Evolutionary conservation across 768 basidiomycete species (phyloP), one percentile per base, ranked within the genome.

Genomic region (Sarcodon sp.): DNA sequence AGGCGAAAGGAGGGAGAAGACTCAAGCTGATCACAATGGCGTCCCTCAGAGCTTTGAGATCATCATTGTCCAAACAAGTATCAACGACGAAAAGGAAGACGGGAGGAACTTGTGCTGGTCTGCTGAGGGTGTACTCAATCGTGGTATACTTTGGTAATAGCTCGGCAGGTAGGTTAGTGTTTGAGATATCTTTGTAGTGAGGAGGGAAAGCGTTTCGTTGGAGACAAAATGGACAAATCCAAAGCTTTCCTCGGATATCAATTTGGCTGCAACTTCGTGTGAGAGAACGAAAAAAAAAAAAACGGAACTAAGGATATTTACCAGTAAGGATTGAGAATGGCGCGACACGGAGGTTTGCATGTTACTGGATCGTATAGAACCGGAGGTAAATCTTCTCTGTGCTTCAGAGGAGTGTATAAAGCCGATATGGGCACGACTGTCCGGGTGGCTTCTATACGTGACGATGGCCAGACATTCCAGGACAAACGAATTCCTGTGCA

Each of bases 181-280:
- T 86, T 43, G 92, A 91, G 55, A 99, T 94, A 62, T 98, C 94
- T 68, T 96, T 94, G 75, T 99, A 99, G 64, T 99, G 94, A 0
- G 89, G 87, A 4, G 96, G 96, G 69, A 99, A 97, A 2, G 93
- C 80, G 63, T 98, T 99, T 51, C 96, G 84, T 34, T 87, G 83
- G 46, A 99, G 73, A 68, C 96, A 99, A 71, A 99, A 98, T 4
- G 96, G 96, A 60, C 96, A 99, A 55, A 98, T 99, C 96, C 96
- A 99, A 47, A 99, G 79, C 66, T 98, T 98, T 57, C 87, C 94
- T 58, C 96, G 80, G 53, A 97, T 90, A 68, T 98, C 96, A 59
- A 99, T 93, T 72, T 97, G 94, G 64, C 96, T 98, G 61, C 18
- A 59, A 33, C 43, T 39, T 50, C 15, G 43, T 16, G 7, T 15